Evolutionary conservation across 805 yeast genomes (phyloP).

Genomic region (Barnettozyma wickerhamii): DNA sequence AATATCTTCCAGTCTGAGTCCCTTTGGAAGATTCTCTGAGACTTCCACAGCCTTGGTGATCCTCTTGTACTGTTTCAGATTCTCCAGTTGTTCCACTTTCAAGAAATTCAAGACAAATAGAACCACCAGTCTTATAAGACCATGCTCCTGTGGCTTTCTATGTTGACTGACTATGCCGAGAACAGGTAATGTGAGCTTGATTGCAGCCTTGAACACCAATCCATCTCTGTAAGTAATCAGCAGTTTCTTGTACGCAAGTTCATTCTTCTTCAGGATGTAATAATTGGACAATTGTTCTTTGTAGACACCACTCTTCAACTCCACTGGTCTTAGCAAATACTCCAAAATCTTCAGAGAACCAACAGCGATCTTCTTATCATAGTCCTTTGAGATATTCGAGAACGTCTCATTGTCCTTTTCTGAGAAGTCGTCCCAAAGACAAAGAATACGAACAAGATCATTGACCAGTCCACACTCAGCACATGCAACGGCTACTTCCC

Average conservation of each 20-base stretch:
- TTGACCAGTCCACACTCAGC: slow-evolving; percentile 74
- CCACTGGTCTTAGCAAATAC: slow-evolving; percentile 81
- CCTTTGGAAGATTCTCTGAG: slow-evolving; percentile 45
- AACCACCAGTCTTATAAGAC: slow-evolving; percentile 65
- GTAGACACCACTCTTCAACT: slow-evolving; percentile 45
- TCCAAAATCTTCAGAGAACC: slow-evolving; percentile 77
- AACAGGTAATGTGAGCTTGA: slow-evolving; percentile 63
- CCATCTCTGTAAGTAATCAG: slow-evolving; percentile 58
- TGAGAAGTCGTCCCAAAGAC: slow-evolving; percentile 59
- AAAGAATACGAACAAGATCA: slow-evolving; percentile 71
- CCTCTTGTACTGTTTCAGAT: slow-evolving; percentile 40
- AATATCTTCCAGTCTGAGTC: slow-evolving; percentile 61
- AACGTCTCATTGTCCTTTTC: slow-evolving; percentile 21
- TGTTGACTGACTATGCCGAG: slow-evolving; percentile 46
- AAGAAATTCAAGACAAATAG: slow-evolving; percentile 75
- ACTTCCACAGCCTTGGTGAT: slow-evolving; percentile 28
- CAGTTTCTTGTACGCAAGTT: slow-evolving; percentile 64
- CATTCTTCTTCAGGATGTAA: slow-evolving; percentile 60
- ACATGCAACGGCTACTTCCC: slow-evolving; percentile 85
- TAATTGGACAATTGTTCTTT: slow-evolving; percentile 53
- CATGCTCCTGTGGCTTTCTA: slow-evolving; percentile 67
- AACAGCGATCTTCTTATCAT: slow-evolving; percentile 58
- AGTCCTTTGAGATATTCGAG: slow-evolving; percentile 30
- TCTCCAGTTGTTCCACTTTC: slow-evolving; percentile 66
- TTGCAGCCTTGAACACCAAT: slow-evolving; percentile 59